Evolutionary conservation across 78 protist genomes (phyloP).

Genomic region (Dictyostelium capitatum): DNA sequence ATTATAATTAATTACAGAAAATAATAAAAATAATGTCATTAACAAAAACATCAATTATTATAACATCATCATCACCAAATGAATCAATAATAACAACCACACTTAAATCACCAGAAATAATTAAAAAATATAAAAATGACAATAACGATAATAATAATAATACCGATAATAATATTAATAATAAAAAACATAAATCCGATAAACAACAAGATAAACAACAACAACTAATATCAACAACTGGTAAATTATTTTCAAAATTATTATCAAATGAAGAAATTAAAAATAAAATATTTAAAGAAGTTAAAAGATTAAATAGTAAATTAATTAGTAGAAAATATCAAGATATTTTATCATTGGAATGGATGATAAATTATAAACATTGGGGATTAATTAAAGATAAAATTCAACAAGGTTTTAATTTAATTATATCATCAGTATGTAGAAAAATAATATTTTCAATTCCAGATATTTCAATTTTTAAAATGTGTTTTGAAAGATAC

Average conservation of each 20-base stretch:
- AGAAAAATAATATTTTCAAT: conserved; percentile 5
- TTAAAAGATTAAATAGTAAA: conserved; percentile 18
- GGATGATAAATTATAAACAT: conserved; percentile 24
- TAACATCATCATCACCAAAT: not conserved
- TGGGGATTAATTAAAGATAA: conserved; percentile 38
- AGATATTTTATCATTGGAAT: conserved; percentile 15
- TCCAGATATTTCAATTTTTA: conserved; percentile 9
- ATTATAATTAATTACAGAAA: not conserved
- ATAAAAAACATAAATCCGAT: not conserved
- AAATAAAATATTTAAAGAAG: not conserved
- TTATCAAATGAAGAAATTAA: not conserved
- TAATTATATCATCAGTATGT: conserved; percentile 8
- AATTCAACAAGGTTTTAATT: not conserved
- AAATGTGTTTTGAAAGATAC: not conserved
- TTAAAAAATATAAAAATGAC: not conserved
- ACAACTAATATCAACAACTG: not conserved
- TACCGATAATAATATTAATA: not conserved
- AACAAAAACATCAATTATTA: not conserved
- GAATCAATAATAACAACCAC: not conserved
- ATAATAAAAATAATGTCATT: not conserved
- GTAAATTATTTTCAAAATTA: not conserved
- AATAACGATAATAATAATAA: not conserved
- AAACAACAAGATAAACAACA: not conserved
- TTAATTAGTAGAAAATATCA: not conserved
- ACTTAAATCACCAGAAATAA: not conserved